A percentile compares a stretch with the other conserved stretches of the same genome.
phyloP scores from a whole-genome alignment of 768 basidiomycete genomes.

The Boletus reticulatus region DNA sequence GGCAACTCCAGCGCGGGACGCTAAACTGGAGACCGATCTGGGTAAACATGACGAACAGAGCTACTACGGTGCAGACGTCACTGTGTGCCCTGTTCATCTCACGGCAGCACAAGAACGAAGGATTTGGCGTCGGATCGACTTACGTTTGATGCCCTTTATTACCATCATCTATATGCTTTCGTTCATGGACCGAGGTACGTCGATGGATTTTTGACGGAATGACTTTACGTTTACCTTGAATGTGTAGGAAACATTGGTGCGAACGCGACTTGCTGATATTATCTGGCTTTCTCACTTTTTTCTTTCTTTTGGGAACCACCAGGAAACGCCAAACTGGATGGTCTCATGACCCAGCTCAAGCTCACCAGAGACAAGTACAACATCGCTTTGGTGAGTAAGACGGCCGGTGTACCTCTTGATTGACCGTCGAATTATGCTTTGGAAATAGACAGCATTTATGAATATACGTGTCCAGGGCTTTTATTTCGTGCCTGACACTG shows the following conservation, averaged over 20 bases:
- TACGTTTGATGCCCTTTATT: conserved; percentile 1
- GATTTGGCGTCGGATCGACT: background rate
- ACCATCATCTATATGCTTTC: conserved; percentile 1
- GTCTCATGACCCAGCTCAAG: background rate
- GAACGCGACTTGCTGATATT: background rate
- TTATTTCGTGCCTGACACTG: background rate
- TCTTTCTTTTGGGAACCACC: background rate
- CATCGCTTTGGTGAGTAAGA: background rate
- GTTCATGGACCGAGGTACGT: conserved; percentile 3
- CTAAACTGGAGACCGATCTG: background rate
- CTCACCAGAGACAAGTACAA: conserved; percentile 2
- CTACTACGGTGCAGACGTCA: background rate
- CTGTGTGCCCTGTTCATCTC: background rate
- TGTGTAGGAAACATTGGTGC: conserved; percentile 6
- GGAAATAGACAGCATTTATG: background rate
- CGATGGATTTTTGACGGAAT: background rate
- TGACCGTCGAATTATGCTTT: background rate
- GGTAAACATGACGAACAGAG: background rate
- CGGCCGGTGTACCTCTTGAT: background rate
- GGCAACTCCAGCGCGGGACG: background rate
- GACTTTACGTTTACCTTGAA: too few species aligned
- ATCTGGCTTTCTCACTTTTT: background rate
- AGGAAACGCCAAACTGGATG: conserved; percentile 6
- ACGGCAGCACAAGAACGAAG: background rate
- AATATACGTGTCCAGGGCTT: background rate